Evolutionary conservation across 768 basidiomycete genomes (phyloP).

Genomic region (Lentinula aciculospora): DNA sequence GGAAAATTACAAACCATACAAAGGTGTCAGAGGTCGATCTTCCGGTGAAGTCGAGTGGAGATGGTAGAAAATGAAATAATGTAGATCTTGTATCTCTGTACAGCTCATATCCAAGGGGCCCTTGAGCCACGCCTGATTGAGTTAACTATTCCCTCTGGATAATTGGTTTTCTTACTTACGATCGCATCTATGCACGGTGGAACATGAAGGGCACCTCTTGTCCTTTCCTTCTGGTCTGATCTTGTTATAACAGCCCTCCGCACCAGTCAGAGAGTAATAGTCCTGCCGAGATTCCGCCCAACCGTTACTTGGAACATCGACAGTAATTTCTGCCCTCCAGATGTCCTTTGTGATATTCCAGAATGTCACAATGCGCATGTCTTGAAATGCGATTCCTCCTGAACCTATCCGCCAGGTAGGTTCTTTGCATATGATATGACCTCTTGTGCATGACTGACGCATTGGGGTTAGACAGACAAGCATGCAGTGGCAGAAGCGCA

Average conservation of each 20-base stretch:
- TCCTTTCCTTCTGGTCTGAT: neutral
- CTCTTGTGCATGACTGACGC: neutral
- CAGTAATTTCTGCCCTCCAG: neutral
- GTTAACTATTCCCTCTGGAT: neutral
- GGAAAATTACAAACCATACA: constrained; percentile 86
- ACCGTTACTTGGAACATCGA: neutral
- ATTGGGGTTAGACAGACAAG: neutral
- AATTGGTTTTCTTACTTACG: neutral
- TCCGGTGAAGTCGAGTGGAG: constrained; percentile 70
- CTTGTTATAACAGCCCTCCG: neutral
- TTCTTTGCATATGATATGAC: neutral
- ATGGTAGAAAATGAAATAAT: constrained; percentile 28
- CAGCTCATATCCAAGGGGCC: no score
- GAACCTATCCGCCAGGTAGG: neutral
- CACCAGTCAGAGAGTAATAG: neutral
- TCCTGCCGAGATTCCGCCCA: neutral
- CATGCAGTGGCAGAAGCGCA: neutral
- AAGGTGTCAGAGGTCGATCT: constrained; percentile 73
- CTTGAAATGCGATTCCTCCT: neutral
- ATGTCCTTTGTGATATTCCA: neutral
- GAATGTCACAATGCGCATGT: neutral
- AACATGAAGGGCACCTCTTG: neutral
- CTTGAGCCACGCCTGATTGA: no score
- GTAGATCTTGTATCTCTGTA: neutral
- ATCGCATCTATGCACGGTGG: neutral